These are phyloP conservation scores for Kwoniella pini DNA, from an alignment of 768 basidiomycete genomes.

Conservation along the genomic window DNA sequence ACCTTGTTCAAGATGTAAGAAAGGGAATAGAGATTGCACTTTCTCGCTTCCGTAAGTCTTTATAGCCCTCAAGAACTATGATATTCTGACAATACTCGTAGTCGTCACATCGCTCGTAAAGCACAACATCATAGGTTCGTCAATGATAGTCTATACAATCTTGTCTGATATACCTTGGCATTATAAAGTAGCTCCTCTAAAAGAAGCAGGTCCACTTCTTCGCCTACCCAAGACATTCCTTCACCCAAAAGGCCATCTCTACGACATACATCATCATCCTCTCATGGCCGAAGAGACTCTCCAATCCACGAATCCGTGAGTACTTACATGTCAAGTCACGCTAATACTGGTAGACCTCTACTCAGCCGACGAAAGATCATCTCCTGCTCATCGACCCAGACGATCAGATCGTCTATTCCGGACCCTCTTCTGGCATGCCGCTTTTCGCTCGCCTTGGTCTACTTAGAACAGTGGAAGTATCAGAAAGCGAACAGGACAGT, in stretches of 20 bases:
- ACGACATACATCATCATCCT: neutral
- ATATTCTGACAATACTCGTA: neutral
- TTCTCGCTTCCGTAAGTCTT: constrained; percentile 16
- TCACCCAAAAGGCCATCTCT: constrained; percentile 1
- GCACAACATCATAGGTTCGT: constrained; percentile 11
- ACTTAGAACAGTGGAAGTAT: constrained; percentile 10
- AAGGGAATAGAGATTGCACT: constrained; percentile 8
- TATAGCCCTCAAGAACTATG: neutral
- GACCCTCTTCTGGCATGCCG: constrained; percentile 13
- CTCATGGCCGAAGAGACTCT: neutral
- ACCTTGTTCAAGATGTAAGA: constrained; percentile 15
- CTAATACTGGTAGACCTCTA: neutral
- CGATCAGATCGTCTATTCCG: constrained; percentile 18
- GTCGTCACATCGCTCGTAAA: constrained; percentile 5
- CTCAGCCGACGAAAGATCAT: constrained; percentile 8
- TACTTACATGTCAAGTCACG: neutral
- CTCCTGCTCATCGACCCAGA: constrained; percentile 14
- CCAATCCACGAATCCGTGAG: neutral
- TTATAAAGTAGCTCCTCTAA: constrained; percentile 1
- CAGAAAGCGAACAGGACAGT: constrained; percentile 1
- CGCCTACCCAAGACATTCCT: neutral
- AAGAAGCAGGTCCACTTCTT: constrained; percentile 2
- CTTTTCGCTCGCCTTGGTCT: constrained; percentile 17
- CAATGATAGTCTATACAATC: neutral
- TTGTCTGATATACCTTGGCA: neutral